phyloP scores from a whole-genome alignment of 441 rosid genomes.

The Populus hybrid region DNA sequence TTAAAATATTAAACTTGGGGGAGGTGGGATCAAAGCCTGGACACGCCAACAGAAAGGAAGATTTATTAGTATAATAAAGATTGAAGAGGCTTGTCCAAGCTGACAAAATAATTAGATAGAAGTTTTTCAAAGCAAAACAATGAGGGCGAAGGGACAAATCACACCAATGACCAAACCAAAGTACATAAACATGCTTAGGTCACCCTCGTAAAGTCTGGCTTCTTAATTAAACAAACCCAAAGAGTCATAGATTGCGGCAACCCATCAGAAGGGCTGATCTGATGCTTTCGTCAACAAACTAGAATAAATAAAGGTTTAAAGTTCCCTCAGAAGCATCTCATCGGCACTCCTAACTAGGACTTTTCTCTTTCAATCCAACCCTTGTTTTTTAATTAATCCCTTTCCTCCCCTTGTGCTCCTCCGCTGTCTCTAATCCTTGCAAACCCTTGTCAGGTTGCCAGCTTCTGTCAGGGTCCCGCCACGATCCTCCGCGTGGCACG shows the following conservation, averaged over 20 bases:
- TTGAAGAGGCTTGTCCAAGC: not conserved
- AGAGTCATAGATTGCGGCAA: not conserved
- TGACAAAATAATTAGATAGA: not conserved
- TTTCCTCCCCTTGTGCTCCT: not conserved
- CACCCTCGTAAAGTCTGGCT: not conserved
- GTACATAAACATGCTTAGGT: not conserved
- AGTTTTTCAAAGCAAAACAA: not conserved
- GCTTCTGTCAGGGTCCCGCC: not conserved
- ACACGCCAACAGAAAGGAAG: not conserved
- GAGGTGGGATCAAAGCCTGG: not conserved
- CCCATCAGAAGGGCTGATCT: not conserved
- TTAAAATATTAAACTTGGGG: not conserved
- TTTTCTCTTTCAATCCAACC: not conserved
- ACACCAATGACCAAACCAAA: not conserved
- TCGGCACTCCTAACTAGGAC: not conserved
- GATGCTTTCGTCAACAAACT: conserved; percentile 5
- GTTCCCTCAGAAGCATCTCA: not conserved
- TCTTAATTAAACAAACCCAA: not conserved
- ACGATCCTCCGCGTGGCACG: not conserved
- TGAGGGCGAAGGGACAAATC: no score
- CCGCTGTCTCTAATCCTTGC: not conserved
- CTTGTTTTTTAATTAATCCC: not conserved
- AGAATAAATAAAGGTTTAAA: not conserved
- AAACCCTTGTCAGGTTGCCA: not conserved
- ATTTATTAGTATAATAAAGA: not conserved